phyloP scores from a whole-genome alignment of 345 rosid species.

The Gynandropsis gynandra region DNA sequence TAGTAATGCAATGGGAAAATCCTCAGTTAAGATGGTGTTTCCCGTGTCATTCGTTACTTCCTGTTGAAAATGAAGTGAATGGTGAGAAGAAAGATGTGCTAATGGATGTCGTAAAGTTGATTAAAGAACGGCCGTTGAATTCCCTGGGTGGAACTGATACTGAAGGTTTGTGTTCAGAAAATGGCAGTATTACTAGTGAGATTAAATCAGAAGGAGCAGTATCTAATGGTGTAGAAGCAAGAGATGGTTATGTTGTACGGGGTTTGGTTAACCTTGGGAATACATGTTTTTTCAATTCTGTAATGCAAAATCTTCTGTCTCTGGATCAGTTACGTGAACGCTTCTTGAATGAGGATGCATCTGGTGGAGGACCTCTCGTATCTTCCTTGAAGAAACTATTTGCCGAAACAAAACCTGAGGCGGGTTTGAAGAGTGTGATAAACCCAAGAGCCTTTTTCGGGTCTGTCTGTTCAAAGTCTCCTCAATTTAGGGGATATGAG shows the following conservation, averaged over 20 bases:
- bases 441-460: conserved; percentile 74
- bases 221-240: conserved; percentile 34
- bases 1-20: conserved; percentile 76
- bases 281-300: conserved; percentile 93
- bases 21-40: conserved; percentile 87
- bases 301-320: conserved; percentile 85
- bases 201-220: conserved; percentile 29
- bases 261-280: conserved; percentile 95
- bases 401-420: conserved; percentile 56
- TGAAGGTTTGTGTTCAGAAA: conserved; percentile 55
- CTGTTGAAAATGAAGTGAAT: conserved; percentile 63
- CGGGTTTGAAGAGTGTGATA: conserved; percentile 48
- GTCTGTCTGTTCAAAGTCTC: conserved; percentile 61
- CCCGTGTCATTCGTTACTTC: conserved; percentile 53
- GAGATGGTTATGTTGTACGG: conserved; percentile 49
- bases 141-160: conserved; percentile 32
- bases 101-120: conserved; percentile 46
- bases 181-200: conserved; percentile 48
- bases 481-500: conserved; percentile 87
- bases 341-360: conserved; percentile 44
- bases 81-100: conserved; percentile 50
- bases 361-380: conserved; percentile 45
- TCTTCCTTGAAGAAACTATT: conserved; percentile 65
- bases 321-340: conserved; percentile 48
- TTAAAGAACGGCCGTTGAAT: conserved; percentile 44